These are phyloP conservation scores for Plasmopara halstedii DNA, from an alignment of 352 stramenopile species.

Conservation along the genomic window DNA sequence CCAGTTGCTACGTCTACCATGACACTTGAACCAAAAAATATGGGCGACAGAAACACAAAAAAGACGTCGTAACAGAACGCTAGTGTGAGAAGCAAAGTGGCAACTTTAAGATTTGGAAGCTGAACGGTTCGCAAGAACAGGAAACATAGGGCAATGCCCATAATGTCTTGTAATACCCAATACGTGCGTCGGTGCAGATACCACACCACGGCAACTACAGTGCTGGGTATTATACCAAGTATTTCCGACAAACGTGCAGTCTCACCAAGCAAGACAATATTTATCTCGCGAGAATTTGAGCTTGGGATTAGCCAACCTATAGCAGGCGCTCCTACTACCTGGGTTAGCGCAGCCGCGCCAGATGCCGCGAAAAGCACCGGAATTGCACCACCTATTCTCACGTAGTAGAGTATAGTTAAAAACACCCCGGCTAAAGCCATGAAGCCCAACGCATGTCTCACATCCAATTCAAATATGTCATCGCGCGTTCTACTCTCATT, in stretches of 20 bases:
- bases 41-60: slow-evolving; percentile 92
- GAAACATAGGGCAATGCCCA: slow-evolving; percentile 90
- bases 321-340: slow-evolving; percentile 41
- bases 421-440: slow-evolving; percentile 51
- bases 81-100: slow-evolving; percentile 81
- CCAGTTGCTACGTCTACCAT: slow-evolving; percentile 93
- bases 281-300: slow-evolving; percentile 28
- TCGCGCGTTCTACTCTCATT: slow-evolving; percentile 10
- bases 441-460: slow-evolving; percentile 51
- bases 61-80: slow-evolving; percentile 96
- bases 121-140: slow-evolving; percentile 88
- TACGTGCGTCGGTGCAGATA: slow-evolving; percentile 51
- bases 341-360: slow-evolving; percentile 35
- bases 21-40: slow-evolving; percentile 81
- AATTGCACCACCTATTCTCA: slow-evolving; percentile 49
- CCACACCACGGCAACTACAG: slow-evolving; percentile 41
- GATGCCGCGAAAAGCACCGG: slow-evolving; percentile 67
- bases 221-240: slow-evolving; percentile 31
- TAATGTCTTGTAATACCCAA: slow-evolving; percentile 89
- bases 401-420: slow-evolving; percentile 64
- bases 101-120: slow-evolving; percentile 88
- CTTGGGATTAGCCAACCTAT: slow-evolving; percentile 29
- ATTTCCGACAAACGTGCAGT: slow-evolving; percentile 41
- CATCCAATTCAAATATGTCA: slow-evolving; percentile 57
- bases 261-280: slow-evolving; percentile 29